Percentiles rank a stretch among this genome's conserved stretches.
Conservation (phyloP, 345 rosid species). For the Draba incana region DNA sequence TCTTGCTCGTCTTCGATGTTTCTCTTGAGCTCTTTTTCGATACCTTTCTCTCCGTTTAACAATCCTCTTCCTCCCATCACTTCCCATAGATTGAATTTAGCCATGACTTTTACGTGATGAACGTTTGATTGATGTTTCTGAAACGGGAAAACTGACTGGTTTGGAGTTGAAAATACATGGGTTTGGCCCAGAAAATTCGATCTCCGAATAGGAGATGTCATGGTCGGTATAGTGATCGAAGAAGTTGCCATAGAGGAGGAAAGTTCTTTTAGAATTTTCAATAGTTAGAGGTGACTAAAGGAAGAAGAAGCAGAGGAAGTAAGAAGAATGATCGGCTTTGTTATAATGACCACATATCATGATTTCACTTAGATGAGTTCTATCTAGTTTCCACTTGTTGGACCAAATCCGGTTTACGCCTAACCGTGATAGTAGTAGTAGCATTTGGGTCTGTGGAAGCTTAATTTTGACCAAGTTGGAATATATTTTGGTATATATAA, state of each 20-base stretch:
- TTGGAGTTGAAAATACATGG: constrained; percentile 32
- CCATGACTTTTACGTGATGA: constrained; percentile 40
- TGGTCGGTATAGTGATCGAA: constrained; percentile 56
- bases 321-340: constrained; percentile 25
- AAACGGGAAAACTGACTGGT: constrained; percentile 38
- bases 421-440: constrained; percentile 12
- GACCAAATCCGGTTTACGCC: constrained; percentile 4
- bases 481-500: background rate
- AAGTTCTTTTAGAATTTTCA: background rate
- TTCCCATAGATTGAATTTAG: constrained; percentile 65
- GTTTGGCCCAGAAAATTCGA: constrained; percentile 56
- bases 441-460: constrained; percentile 8
- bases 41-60: constrained; percentile 78
- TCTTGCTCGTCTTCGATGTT: constrained; percentile 40
- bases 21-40: constrained; percentile 63
- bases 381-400: constrained; percentile 19
- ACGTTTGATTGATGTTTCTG: constrained; percentile 39
- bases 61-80: constrained; percentile 92
- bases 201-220: constrained; percentile 42
- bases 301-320: background rate
- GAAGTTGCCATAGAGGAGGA: constrained; percentile 53
- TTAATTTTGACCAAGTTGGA: background rate
- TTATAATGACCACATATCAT: constrained; percentile 39
- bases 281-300: constrained; percentile 7
- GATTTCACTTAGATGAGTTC: constrained; percentile 42